phyloP scores from a whole-genome alignment of 2,329 filamentous ascomycete genomes.

The Herpotrichia juniperi region DNA sequence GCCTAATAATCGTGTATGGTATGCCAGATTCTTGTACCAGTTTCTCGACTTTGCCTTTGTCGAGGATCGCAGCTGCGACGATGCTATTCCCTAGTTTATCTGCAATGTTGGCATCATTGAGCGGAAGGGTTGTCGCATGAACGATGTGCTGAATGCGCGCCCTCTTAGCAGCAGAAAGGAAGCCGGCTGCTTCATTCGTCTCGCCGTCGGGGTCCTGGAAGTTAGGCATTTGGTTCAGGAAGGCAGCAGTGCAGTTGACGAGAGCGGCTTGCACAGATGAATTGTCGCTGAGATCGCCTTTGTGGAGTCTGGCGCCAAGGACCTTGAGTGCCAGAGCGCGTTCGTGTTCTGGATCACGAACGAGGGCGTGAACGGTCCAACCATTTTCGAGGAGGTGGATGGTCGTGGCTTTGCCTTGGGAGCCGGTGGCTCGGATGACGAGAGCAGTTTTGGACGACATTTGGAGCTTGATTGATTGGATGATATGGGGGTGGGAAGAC shows the following conservation, averaged over 20 bases:
- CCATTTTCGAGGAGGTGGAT: conserved; percentile 31
- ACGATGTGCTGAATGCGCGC: conserved; percentile 41
- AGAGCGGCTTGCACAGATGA: conserved; percentile 32
- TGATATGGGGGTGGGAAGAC: too few relatives aligned
- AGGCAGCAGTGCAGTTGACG: conserved; percentile 35
- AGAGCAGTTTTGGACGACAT: conserved; percentile 24
- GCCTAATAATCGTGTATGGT: conserved; percentile 58
- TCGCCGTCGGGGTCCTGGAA: conserved; percentile 23
- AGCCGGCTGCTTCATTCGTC: conserved; percentile 16
- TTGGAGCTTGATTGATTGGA: not conserved
- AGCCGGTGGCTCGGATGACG: conserved; percentile 27
- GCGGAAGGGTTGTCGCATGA: conserved; percentile 22
- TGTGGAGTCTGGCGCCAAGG: conserved; percentile 33
- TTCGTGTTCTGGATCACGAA: conserved; percentile 30
- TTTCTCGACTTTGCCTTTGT: conserved; percentile 53
- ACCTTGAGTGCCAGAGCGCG: conserved; percentile 32
- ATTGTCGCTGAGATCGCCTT: conserved; percentile 40
- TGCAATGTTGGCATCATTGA: conserved; percentile 16
- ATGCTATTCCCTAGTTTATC: conserved; percentile 11
- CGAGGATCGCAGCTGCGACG: conserved; percentile 28
- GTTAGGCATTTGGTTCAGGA: conserved; percentile 29
- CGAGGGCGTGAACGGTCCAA: conserved; percentile 41
- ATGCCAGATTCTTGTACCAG: conserved; percentile 34
- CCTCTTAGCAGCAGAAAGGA: conserved; percentile 36
- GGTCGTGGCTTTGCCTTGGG: conserved; percentile 25